These are phyloP conservation scores for Arabidopsis suecica DNA, from an alignment of 345 rosid species.

Conservation along the genomic window DNA sequence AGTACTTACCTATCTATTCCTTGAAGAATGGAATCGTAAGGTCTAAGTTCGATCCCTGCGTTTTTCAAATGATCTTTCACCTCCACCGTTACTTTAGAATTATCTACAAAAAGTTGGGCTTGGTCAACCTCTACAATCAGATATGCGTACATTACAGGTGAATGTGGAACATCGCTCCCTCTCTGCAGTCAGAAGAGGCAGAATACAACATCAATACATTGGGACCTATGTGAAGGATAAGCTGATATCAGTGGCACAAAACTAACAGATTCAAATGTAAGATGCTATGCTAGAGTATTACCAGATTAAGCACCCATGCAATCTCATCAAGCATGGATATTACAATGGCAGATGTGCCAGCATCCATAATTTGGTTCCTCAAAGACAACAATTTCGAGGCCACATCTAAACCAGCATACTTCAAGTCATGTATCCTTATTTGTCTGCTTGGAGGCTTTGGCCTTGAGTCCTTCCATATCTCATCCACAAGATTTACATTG, in stretches of 20 bases:
- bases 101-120: constrained; percentile 73
- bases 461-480: constrained; percentile 88
- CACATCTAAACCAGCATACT: constrained; percentile 86
- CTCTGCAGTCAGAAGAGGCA: constrained; percentile 61
- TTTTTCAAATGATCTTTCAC: constrained; percentile 75
- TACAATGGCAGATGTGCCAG: constrained; percentile 80
- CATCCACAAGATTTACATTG: constrained; percentile 77
- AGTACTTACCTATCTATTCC: constrained; percentile 69
- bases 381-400: constrained; percentile 69
- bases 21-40: constrained; percentile 76
- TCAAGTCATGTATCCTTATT: constrained; percentile 81
- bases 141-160: constrained; percentile 96
- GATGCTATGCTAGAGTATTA: constrained; percentile 42
- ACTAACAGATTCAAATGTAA: constrained; percentile 2
- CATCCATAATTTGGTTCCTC: constrained; percentile 69
- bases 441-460: constrained; percentile 80
- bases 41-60: constrained; percentile 70
- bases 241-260: background rate
- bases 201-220: constrained; percentile 33
- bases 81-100: constrained; percentile 70
- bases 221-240: constrained; percentile 15
- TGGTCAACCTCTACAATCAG: constrained; percentile 70
- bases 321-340: constrained; percentile 97
- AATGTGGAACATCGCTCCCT: constrained; percentile 94
- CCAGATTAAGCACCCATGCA: constrained; percentile 96